Percentiles rank a stretch among this genome's conserved stretches.
Conservation (phyloP, 2,329 filamentous ascomycete species). For the Phyllosticta capitalensis region DNA sequence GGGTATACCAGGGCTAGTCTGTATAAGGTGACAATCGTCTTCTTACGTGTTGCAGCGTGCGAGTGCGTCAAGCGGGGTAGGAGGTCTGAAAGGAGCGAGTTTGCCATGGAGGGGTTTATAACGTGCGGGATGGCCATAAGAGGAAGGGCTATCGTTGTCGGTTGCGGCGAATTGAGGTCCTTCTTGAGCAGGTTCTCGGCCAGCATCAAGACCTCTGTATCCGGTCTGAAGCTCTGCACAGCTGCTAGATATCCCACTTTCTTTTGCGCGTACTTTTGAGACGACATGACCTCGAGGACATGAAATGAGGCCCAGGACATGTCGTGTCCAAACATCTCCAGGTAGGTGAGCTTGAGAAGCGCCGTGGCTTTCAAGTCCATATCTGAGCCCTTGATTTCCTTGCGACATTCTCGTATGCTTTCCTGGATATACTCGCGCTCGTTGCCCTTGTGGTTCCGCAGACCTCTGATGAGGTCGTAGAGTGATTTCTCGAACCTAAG, state of each 20-base stretch:
- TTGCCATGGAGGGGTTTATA: constrained; percentile 82
- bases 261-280: constrained; percentile 88
- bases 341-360: constrained; percentile 87
- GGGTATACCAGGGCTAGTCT: constrained; percentile 92
- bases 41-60: constrained; percentile 79
- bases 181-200: constrained; percentile 96
- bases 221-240: constrained; percentile 88
- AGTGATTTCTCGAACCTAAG: constrained; percentile 96
- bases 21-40: constrained; percentile 91
- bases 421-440: constrained; percentile 94
- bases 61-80: constrained; percentile 81
- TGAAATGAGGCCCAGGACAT: constrained; percentile 99
- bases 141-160: constrained; percentile 73
- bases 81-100: constrained; percentile 79
- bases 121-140: constrained; percentile 88
- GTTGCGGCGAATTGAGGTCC: constrained; percentile 65
- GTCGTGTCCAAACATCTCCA: constrained; percentile 98
- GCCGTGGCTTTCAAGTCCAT: constrained; percentile 97
- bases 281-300: constrained; percentile 98
- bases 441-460: constrained; percentile 89
- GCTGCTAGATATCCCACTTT: constrained; percentile 89
- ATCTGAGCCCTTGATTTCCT: constrained; percentile 85
- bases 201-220: constrained; percentile 95
- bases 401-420: constrained; percentile 87
- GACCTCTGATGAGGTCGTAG: constrained; percentile 93